A percentile compares a stretch with the other conserved stretches of the same genome.
phyloP scores from a whole-genome alignment of 2,329 filamentous ascomycete species.

The Ophiocordyceps sinensis region DNA sequence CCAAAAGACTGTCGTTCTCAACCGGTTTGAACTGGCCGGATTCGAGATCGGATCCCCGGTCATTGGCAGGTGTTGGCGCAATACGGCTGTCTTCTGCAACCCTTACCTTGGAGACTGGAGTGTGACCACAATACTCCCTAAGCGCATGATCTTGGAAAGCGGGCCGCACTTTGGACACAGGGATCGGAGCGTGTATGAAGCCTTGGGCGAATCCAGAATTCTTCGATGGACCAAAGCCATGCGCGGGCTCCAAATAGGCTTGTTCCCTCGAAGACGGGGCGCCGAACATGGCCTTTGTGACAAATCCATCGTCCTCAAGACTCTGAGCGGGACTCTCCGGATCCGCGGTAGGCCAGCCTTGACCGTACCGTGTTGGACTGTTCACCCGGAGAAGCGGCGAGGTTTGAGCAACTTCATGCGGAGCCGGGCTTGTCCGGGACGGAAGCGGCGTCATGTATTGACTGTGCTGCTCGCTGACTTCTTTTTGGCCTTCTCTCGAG shows the following conservation, averaged over 20 bases:
- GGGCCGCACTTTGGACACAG: conserved; percentile 9
- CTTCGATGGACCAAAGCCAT: background rate
- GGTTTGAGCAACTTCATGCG: background rate
- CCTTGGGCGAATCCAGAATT: background rate
- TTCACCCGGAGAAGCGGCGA: background rate
- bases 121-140: background rate
- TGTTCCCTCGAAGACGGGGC: background rate
- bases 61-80: background rate
- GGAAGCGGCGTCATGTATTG: background rate
- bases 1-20: too few relatives aligned
- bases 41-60: background rate
- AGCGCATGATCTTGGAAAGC: conserved; percentile 5
- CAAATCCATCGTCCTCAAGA: background rate
- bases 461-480: background rate
- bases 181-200: conserved; percentile 3
- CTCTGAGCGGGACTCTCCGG: too few relatives aligned
- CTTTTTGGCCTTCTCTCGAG: background rate
- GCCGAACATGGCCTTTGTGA: background rate
- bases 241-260: background rate
- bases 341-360: too few relatives aligned
- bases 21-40: too few relatives aligned
- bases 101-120: background rate
- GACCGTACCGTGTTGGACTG: too few relatives aligned
- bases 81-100: background rate
- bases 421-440: background rate